Conservation (phyloP, 257 asterid species). For the Solanum stenotomum region DNA sequence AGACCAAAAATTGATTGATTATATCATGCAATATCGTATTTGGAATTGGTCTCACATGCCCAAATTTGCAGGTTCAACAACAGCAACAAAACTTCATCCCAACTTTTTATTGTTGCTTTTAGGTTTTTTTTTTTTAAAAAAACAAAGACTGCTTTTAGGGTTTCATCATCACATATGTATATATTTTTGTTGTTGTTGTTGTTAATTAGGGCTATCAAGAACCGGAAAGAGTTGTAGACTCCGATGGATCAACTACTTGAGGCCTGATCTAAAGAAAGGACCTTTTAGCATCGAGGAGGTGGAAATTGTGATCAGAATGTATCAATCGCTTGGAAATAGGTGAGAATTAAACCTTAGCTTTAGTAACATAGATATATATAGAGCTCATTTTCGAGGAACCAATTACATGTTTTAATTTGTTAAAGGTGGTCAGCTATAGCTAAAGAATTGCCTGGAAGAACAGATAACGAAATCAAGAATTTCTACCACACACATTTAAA, state of each 20-base stretch:
- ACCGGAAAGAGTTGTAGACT: background rate
- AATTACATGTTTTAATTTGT: too few species aligned
- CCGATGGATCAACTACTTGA: background rate
- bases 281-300: background rate
- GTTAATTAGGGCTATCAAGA: background rate
- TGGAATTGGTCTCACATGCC: background rate
- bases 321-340: background rate
- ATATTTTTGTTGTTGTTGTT: too few species aligned
- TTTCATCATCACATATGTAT: background rate
- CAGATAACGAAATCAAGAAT: background rate
- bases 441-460: background rate
- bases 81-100: too few species aligned
- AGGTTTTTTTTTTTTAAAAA: background rate
- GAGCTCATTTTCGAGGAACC: too few species aligned
- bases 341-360: background rate
- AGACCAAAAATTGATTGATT: background rate
- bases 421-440: constrained; percentile 2
- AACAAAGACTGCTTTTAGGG: too few species aligned
- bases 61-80: background rate
- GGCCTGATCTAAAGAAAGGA: background rate
- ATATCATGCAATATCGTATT: background rate
- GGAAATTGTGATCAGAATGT: background rate
- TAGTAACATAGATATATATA: too few species aligned
- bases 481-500: too few species aligned
- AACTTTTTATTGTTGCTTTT: background rate